Evolutionary conservation across 495 filamentous ascomycete species (phyloP), one percentile per base, ranked within the genome.

Genomic region (Aspergillus saccharolyticus): DNA sequence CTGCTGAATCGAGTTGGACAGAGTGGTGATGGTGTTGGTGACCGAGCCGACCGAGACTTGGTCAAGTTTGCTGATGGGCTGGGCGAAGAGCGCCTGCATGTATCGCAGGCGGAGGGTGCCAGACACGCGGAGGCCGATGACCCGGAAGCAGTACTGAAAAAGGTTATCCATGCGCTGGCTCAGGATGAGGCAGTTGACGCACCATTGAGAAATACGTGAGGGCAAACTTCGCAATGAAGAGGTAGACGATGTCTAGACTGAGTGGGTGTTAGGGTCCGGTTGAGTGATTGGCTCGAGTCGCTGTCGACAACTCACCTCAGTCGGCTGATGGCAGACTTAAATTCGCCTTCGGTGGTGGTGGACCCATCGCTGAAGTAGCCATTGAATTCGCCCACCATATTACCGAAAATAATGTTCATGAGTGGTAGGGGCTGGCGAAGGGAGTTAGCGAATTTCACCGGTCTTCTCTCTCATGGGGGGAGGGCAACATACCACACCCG

Each of bases 1-100:
- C 28, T 82, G 69, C 57, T 90, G 85, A 30, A 90, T 70, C 0
- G 78, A 75, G 58, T 87, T 89, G 25, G 84, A 82, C 1, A 80
- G 80, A 3, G 79, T 77, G 6, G 85, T 87, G 61, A 89, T 85
- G 39, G 83, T 81, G 20, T 81, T 81, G 14, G 80, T 80, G 16
- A 72, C 68, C 0, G 68, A 66, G 17, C 71, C 70, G 1, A 68
- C 59, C 0, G 71, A 70, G 7, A 74, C 54, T 48, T 68, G 58
- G 49, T 74, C 71, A 4, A 74, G 42, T 24, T 55, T 66, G 56
- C 64, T 69, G 45, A 75, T 63, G 0, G 71, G 67, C 17, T 64
- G 70, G 18, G 65, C 18, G 53, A 74, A 72, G 14, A 75, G 61
- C 0, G 73, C 52, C 14, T 61, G 42, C 28, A 72, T 67, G 47